phyloP scores from a whole-genome alignment of 768 basidiomycete genomes.

The Tephrocybe sp. region DNA sequence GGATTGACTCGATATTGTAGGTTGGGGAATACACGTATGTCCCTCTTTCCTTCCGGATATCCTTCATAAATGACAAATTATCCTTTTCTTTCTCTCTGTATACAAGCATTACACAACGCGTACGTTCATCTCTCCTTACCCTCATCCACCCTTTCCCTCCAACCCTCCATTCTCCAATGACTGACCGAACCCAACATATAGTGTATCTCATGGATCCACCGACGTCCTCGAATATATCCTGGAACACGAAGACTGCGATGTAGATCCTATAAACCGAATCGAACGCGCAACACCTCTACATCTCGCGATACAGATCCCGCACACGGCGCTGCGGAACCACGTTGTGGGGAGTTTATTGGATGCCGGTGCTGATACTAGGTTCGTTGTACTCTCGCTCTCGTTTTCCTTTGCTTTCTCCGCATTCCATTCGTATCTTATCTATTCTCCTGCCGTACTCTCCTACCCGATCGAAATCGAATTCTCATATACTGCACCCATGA shows the following conservation, averaged over 20 bases:
- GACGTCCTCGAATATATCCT: conserved; percentile 72
- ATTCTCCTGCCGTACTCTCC: too few species aligned
- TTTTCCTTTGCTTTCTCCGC: conserved; percentile 20
- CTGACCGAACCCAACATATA: conserved; percentile 19
- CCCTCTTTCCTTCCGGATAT: too few species aligned
- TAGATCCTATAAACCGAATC: conserved; percentile 70
- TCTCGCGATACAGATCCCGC: conserved; percentile 58
- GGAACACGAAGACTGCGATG: conserved; percentile 73
- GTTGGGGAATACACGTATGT: conserved; percentile 77
- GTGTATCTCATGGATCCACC: conserved; percentile 53
- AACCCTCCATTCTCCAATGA: too few species aligned
- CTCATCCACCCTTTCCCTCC: background rate
- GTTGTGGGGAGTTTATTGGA: conserved; percentile 69
- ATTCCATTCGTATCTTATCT: too few species aligned
- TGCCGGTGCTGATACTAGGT: conserved; percentile 75
- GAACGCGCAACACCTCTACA: conserved; percentile 78
- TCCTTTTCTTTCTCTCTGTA: too few species aligned
- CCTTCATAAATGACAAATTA: too few species aligned
- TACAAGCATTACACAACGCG: conserved; percentile 72
- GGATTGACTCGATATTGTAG: too few species aligned
- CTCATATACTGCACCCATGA: background rate
- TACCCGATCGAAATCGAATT: background rate
- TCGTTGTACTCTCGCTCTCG: too few species aligned
- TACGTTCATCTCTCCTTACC: conserved; percentile 29
- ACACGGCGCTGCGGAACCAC: conserved; percentile 48